Evolutionary conservation across 2,329 filamentous ascomycete species (phyloP), one percentile per base, ranked within the genome.

Genomic region (Aspergillus sp.): DNA sequence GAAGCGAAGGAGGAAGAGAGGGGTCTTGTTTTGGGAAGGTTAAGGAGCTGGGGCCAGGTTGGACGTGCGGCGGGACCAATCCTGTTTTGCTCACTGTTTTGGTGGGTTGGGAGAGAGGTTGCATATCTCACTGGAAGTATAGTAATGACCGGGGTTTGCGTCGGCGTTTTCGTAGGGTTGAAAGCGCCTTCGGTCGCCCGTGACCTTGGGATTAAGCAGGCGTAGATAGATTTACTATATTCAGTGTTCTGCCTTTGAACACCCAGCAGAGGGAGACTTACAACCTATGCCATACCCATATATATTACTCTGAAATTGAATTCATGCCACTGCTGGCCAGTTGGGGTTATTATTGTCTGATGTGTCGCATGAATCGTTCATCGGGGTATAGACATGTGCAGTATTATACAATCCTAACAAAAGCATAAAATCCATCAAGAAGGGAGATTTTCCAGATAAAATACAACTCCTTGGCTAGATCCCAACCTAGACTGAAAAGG

Each of bases 31-130:
- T 78, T 99, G 52, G 95, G 95, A 3, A 88, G 90, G 57, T 82
- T 98, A 65, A 83, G 95, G 27, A 86, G 84, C 64, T 87, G 84
- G 73, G 93, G 95, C 6, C 95, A 99, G 79, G 83, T 93, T 4
- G 95, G 95, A 3, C 84, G 95, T 35, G 91, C 93, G 0, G 74
- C 96, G 11, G 95, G 95, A 0, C 95, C 95, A 0, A 74, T 99
- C 4, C 77, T 96, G 37, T 99, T 99, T 72, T 98, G 95, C 61
- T 91, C 91, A 49, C 81, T 99, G 56, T 99, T 99, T 78, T 99
- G 95, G 95, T 99, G 95, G 95, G 93, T 91, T 6, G 95, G 95
- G 0, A 82, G 95, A 47, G 89, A 96, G 70, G 82, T 87, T 11
- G 95, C 95, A 2, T 99, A 98, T 74, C 82, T 81, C 1, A 82